Percentiles rank a stretch among this genome's conserved stretches.
These are phyloP conservation scores for Juglanconis oblonga DNA, from an alignment of 2,329 filamentous ascomycete species.

Conservation along the genomic window DNA sequence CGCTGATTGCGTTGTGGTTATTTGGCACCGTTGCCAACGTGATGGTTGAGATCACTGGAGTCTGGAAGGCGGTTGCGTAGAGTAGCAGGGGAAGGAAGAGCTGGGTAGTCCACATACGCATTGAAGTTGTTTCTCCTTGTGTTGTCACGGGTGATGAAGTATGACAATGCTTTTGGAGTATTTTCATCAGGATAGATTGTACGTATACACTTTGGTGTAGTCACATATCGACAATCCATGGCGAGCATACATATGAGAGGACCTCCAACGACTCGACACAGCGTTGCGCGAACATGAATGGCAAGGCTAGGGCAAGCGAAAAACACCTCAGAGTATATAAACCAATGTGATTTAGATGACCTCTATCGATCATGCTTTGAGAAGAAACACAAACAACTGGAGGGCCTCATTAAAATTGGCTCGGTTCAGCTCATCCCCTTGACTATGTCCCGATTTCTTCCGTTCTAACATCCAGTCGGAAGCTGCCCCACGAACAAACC, in stretches of 20 bases:
- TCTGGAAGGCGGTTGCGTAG: constrained; percentile 39
- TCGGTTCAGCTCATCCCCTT: too few species aligned
- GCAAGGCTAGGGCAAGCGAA: too few species aligned
- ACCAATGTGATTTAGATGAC: too few species aligned
- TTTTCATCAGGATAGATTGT: background rate
- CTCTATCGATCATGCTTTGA: too few species aligned
- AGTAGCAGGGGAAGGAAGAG: background rate
- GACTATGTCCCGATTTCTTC: too few species aligned
- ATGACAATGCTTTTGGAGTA: background rate
- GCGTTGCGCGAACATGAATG: too few species aligned
- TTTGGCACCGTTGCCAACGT: constrained; percentile 81
- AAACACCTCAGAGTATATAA: background rate
- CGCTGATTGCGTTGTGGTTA: constrained; percentile 75
- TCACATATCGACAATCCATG: background rate
- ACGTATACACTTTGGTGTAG: background rate
- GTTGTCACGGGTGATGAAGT: background rate
- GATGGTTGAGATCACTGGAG: constrained; percentile 68
- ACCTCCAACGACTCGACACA: background rate
- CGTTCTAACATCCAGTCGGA: too few species aligned
- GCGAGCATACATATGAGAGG: background rate
- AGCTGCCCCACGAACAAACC: too few species aligned
- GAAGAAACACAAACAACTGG: too few species aligned
- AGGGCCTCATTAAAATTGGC: too few species aligned
- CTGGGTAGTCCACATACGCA: background rate
- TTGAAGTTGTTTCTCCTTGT: background rate